Conservation (phyloP, 352 stramenopile genomes). For the Phytopythium sindhum region DNA sequence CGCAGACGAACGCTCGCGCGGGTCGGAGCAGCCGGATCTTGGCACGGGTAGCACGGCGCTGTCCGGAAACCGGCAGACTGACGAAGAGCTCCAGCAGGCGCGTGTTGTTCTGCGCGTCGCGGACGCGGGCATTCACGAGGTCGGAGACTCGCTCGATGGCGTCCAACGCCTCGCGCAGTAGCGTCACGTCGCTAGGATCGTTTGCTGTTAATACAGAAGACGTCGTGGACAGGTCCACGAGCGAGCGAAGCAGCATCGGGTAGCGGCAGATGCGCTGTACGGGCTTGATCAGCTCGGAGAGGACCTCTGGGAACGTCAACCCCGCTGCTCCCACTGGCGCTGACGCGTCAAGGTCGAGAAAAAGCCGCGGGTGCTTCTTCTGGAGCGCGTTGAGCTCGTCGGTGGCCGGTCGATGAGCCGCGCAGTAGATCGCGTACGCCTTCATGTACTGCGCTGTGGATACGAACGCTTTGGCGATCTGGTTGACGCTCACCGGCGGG, state of each 20-base stretch:
- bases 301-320: slow-evolving; percentile 17
- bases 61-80: slow-evolving; percentile 27
- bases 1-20: slow-evolving; percentile 40
- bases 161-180: slow-evolving; percentile 34
- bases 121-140: slow-evolving; percentile 64
- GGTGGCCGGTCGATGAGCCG: slow-evolving; percentile 40
- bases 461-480: slow-evolving; percentile 29
- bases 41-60: slow-evolving; percentile 12
- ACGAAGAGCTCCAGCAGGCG: slow-evolving; percentile 37
- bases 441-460: slow-evolving; percentile 64
- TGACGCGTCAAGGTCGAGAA: background rate
- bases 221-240: slow-evolving; percentile 31
- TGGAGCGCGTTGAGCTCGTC: slow-evolving; percentile 44
- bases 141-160: slow-evolving; percentile 47
- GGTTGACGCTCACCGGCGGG: slow-evolving; percentile 5
- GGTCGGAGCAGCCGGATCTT: slow-evolving; percentile 48
- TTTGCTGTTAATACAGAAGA: background rate
- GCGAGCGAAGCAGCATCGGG: slow-evolving; percentile 48
- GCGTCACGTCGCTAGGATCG: slow-evolving; percentile 19
- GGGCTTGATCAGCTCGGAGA: slow-evolving; percentile 67
- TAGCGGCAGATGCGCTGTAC: slow-evolving; percentile 74
- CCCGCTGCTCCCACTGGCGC: slow-evolving; percentile 6
- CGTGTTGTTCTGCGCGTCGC: slow-evolving; percentile 56
- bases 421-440: slow-evolving; percentile 64
- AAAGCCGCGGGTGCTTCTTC: slow-evolving; percentile 18